These are phyloP conservation scores for Plantago rigida DNA, from an alignment of 305 asterid genomes.

Conservation along the genomic window DNA sequence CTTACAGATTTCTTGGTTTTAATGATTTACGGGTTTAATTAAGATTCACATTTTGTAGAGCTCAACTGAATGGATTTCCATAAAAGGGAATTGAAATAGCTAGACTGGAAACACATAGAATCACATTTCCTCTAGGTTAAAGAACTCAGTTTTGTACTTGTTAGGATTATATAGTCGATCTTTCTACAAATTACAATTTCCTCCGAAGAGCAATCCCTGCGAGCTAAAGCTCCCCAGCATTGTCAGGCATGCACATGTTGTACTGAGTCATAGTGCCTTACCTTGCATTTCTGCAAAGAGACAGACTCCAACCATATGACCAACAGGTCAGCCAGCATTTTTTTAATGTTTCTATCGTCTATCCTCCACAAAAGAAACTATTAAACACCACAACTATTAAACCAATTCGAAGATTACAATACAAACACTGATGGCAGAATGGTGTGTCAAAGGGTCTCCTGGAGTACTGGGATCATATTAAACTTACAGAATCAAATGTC, in stretches of 20 bases:
- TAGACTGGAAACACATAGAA: background rate
- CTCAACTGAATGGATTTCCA: background rate
- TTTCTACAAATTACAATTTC: too few relatives aligned
- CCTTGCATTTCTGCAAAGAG: too few relatives aligned
- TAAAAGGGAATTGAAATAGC: background rate
- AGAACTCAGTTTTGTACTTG: too few relatives aligned
- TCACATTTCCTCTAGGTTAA: background rate
- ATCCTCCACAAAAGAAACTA: background rate
- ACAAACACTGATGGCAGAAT: background rate
- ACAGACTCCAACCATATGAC: too few relatives aligned
- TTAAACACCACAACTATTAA: background rate
- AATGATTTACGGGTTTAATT: background rate
- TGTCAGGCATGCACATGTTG: too few relatives aligned
- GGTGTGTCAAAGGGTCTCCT: too few relatives aligned
- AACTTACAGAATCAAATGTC: constrained; percentile 95
- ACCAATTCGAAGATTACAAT: constrained; percentile 4
- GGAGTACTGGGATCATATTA: constrained; percentile 13
- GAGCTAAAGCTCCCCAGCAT: too few relatives aligned
- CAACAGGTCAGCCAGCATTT: background rate
- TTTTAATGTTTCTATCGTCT: background rate
- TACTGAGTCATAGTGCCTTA: too few relatives aligned
- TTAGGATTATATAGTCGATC: too few relatives aligned
- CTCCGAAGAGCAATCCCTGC: too few relatives aligned
- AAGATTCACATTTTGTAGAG: constrained; percentile 3
- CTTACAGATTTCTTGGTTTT: background rate